Base-by-base conservation (phyloP, 1,139 yeast species). In the Debaryomyces fabryi region DNA sequence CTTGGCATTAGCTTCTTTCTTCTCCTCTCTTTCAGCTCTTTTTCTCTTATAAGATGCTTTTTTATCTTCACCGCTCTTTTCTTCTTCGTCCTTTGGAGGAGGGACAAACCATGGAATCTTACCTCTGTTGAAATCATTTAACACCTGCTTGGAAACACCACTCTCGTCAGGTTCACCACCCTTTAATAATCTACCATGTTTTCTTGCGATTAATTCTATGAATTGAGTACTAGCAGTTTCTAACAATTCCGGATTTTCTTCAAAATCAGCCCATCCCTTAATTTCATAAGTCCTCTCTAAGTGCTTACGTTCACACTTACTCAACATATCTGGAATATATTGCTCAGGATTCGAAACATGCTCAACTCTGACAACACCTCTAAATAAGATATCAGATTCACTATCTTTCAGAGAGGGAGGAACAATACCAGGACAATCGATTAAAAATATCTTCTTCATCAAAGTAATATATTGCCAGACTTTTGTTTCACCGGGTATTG, bases 101-200 rank as follows among this genome's bases (percentile, higher is more conserved):
- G 95, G 84, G 30, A 90, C 90, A 66, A 93, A 93, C 99, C 99
- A 93, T 21, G 99, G 99, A 49, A 93, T 91, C 64, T 91, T 90
- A 52, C 99, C 99, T 69, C 99, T 82, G 71, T 90, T 93, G 75
- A 93, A 93, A 67, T 93, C 99, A 60, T 89, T 91, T 64, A 93
- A 79, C 30, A 93, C 86, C 64, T 87, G 86, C 67, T 91, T 93
- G 45, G 99, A 85, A 49, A 93, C 92, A 59, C 97, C 96, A 56
- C 86, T 78, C 70, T 92, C 97, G 69, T 93, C 98, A 1, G 98
- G 96, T 71, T 93, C 99, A 57, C 98, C 99, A 52, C 99, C 99
- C 71, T 93, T 93, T 59, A 93, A 74, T 57, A 93, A 78, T 67
- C 96, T 83, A 54, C 99, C 99, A 48, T 83, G 88, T 68, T 92